Percentiles rank a stretch among this genome's conserved stretches.
These are phyloP conservation scores for Orbilia brochopaga DNA, from an alignment of 2,329 filamentous ascomycete genomes.

Conservation along the genomic window DNA sequence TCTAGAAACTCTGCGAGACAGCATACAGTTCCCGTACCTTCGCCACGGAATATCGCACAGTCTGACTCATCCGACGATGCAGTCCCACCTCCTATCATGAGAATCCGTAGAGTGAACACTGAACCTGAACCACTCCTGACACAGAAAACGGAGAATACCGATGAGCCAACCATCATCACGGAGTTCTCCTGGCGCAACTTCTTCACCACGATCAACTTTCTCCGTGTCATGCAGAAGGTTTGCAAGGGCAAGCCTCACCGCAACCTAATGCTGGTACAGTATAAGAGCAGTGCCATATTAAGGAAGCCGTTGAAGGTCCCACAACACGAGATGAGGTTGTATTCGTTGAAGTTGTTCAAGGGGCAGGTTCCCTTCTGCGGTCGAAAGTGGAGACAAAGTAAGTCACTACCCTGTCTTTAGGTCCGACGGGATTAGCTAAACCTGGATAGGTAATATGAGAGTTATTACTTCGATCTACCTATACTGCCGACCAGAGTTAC, in stretches of 20 bases:
- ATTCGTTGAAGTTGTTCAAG: conserved; percentile 98
- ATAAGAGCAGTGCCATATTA: conserved; percentile 91
- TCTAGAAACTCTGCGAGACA: conserved; percentile 63
- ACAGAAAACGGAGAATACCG: conserved; percentile 48
- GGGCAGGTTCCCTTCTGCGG: conserved; percentile 98
- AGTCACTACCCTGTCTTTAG: not conserved
- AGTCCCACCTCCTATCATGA: conserved; percentile 78
- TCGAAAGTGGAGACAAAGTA: conserved; percentile 88
- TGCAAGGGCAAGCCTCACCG: conserved; percentile 95
- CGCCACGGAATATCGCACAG: conserved; percentile 51
- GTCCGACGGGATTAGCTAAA: not conserved
- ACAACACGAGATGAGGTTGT: conserved; percentile 82
- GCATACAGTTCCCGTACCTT: conserved; percentile 28
- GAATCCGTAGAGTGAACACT: conserved; percentile 64
- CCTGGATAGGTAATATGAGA: conserved; percentile 76
- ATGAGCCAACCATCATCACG: conserved; percentile 72
- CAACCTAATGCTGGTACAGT: conserved; percentile 89
- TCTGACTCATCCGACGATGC: conserved; percentile 69
- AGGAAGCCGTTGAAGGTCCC: conserved; percentile 90
- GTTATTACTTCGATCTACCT: conserved; percentile 97
- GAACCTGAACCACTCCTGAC: conserved; percentile 54
- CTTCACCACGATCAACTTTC: conserved; percentile 91
- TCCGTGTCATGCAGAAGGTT: conserved; percentile 96
- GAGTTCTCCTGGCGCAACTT: conserved; percentile 93
- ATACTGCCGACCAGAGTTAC: conserved; percentile 86